Conservation (phyloP, 257 asterid genomes). For the Ehretia macrophylla region DNA sequence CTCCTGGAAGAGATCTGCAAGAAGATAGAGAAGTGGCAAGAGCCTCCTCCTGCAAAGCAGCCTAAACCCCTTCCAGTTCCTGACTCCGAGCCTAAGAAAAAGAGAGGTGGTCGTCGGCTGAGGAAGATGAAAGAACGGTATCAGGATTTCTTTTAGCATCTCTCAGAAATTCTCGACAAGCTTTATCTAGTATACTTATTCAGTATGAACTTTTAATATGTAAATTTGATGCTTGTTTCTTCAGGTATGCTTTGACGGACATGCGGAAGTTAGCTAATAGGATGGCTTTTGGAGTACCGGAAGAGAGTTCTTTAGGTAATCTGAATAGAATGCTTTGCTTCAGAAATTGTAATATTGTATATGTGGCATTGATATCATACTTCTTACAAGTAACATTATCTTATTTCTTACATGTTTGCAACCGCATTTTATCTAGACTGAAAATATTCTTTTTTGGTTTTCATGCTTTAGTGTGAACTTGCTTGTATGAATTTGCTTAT, state of each 20-base stretch:
- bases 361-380: background rate
- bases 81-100: conserved; percentile 97
- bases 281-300: conserved; percentile 94
- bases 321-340: background rate
- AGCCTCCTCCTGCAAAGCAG: conserved; percentile 98
- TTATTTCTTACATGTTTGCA: too few species aligned
- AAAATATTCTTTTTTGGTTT: too few species aligned
- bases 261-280: conserved; percentile 96
- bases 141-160: conserved; percentile 1
- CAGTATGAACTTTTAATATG: conserved; percentile 3
- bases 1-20: conserved; percentile 70
- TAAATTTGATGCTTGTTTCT: conserved; percentile 15
- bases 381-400: too few species aligned
- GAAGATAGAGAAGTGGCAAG: conserved; percentile 98
- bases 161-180: background rate
- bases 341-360: background rate
- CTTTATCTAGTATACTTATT: background rate
- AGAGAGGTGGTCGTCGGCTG: conserved; percentile 93
- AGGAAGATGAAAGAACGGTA: conserved; percentile 99
- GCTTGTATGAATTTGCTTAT: background rate
- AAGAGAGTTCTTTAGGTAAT: conserved; percentile 96
- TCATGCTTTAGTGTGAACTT: background rate
- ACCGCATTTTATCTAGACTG: too few species aligned
- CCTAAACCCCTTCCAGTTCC: conserved; percentile 99
- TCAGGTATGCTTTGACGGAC: conserved; percentile 92